These are phyloP conservation scores for Pleurotus djamor DNA, from an alignment of 768 basidiomycete species.

Conservation along the genomic window DNA sequence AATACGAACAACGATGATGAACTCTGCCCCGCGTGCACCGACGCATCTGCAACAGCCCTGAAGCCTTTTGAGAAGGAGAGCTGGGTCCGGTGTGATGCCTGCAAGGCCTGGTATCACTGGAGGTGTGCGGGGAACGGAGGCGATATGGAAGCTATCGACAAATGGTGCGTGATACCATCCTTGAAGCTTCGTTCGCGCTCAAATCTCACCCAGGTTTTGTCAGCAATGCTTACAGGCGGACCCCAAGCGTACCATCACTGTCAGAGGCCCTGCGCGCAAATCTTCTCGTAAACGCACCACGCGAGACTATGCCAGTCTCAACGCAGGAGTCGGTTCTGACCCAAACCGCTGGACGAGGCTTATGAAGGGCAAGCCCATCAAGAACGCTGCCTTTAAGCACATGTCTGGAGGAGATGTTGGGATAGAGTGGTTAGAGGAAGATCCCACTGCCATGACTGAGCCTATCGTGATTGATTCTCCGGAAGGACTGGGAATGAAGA, in stretches of 20 bases:
- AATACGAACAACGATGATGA: conserved; percentile 15
- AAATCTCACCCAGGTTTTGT: conserved; percentile 58
- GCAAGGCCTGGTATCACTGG: conserved; percentile 86
- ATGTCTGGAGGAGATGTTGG: conserved; percentile 69
- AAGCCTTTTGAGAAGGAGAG: conserved; percentile 56
- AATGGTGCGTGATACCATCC: conserved; percentile 53
- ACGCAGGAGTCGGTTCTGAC: conserved; percentile 63
- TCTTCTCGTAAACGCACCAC: conserved; percentile 73
- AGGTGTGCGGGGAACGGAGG: conserved; percentile 67
- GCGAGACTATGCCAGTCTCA: conserved; percentile 78
- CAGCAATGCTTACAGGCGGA: conserved; percentile 58
- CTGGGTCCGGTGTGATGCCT: conserved; percentile 84
- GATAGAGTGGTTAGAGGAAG: conserved; percentile 71
- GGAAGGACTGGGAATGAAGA: conserved; percentile 87
- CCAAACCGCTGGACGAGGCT: conserved; percentile 66
- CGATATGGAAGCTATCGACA: conserved; percentile 69
- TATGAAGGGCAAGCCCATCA: conserved; percentile 65
- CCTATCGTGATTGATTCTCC: conserved; percentile 79
- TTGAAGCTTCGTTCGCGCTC: conserved; percentile 6
- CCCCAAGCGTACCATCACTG: conserved; percentile 61
- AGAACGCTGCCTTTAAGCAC: conserved; percentile 59
- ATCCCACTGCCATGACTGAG: conserved; percentile 73
- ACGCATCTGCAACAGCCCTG: conserved; percentile 24
- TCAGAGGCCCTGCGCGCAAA: conserved; percentile 79
- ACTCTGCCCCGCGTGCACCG: conserved; percentile 52